Evolutionary conservation across 2,329 filamentous ascomycete species (phyloP), one percentile per base, ranked within the genome.

Genomic region (Kalmusia sp.): DNA sequence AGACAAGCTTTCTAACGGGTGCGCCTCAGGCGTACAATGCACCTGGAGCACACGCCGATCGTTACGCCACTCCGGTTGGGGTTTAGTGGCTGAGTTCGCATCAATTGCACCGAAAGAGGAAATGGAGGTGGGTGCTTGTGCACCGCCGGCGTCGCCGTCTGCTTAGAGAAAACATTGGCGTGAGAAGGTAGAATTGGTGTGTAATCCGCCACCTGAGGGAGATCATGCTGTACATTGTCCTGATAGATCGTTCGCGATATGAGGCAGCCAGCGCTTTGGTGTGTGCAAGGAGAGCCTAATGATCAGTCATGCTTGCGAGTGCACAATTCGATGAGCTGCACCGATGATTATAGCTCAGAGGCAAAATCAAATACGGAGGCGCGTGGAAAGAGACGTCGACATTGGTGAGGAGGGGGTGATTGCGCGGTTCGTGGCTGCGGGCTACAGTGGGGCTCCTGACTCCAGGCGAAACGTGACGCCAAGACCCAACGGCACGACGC

Each of bases 51-150:
- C n/a, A 12, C 19, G 35, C 14, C 35, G 35, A 38, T 48, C 22
- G 17, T 31, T 30, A 33, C 46, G 46, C 46, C 22, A 33, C 46
- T 7, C 14, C 24, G 19, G 17, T 35, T 40, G 25, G 11, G 17
- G 19, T 27, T 24, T 21, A 24, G 31, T 50, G 28, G 47, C 19
- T 24, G 6, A 30, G 24, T 15, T 43, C 28, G 47, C 47, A 41
- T 49, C 37, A 14, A 33, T n/a, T 3, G n/a, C 21, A 34, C 47
- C 28, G 19, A 35, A 48, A 48, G 17, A 19, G 45, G 45, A 38
- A 48, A 48, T 28, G 1, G 6, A 6, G 19, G 35, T 24, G 3
- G 19, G 19, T 39, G 14, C 14, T 25, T 12, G 37, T 12, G 14
- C 28, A 6, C n/a, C 21, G 28, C 30, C 47, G 37, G 47, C 9